These are phyloP conservation scores for Chlamydomonas reinhardtii DNA, from an alignment of 163 green algal genomes.

Conservation along the genomic window DNA sequence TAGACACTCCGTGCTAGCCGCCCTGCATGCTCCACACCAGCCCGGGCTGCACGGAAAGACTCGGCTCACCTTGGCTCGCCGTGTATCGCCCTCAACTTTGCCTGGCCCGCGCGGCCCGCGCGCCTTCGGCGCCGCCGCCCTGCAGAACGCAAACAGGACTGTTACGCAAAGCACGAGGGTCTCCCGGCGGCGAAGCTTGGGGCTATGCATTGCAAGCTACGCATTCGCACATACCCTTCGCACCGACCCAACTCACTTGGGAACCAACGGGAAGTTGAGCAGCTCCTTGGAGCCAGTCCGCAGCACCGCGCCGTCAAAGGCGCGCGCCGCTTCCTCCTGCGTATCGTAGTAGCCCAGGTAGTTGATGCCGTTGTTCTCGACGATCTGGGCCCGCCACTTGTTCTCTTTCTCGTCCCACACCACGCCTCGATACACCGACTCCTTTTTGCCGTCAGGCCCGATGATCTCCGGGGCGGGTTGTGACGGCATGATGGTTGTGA, in stretches of 20 bases:
- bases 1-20: too few species aligned
- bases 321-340: constrained; percentile 49
- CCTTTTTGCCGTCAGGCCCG: constrained; percentile 25
- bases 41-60: too few species aligned
- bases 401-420: constrained; percentile 47
- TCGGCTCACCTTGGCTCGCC: too few species aligned
- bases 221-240: too few species aligned
- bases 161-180: too few species aligned
- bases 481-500: background rate
- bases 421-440: constrained; percentile 55
- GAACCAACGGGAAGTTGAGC: constrained; percentile 52
- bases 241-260: background rate
- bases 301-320: constrained; percentile 54
- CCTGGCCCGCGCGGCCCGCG: too few species aligned
- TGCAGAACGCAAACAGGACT: too few species aligned
- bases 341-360: constrained; percentile 48
- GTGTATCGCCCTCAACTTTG: too few species aligned
- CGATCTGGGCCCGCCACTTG: constrained; percentile 54
- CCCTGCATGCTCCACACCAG: too few species aligned
- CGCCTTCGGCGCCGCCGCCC: background rate
- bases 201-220: too few species aligned
- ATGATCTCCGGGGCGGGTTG: constrained; percentile 30
- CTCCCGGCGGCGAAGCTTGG: too few species aligned
- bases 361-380: constrained; percentile 13
- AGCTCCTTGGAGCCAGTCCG: constrained; percentile 39